These are phyloP conservation scores for Chalciporus chontae DNA, from an alignment of 768 basidiomycete species.

Conservation along the genomic window DNA sequence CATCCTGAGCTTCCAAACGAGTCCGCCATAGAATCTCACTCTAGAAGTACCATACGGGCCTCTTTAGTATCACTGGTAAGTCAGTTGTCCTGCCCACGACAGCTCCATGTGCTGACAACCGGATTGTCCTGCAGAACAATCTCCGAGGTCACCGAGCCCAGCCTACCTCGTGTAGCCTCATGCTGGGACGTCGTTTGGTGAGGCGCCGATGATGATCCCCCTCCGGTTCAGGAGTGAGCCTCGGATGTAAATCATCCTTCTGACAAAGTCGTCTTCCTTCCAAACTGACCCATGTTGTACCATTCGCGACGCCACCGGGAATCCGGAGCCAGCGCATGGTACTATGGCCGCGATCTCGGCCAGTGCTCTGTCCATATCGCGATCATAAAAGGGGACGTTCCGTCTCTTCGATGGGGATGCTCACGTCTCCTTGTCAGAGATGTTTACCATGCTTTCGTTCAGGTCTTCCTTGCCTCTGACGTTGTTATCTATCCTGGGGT, in stretches of 20 bases:
- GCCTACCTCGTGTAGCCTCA: conserved; percentile 8
- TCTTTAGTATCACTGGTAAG: conserved; percentile 11
- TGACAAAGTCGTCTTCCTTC: conserved; percentile 1
- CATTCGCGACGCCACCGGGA: conserved; percentile 15
- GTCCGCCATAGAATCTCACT: conserved; percentile 7
- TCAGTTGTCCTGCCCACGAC: conserved; percentile 7
- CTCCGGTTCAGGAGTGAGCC: conserved; percentile 5
- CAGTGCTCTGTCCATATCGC: not conserved
- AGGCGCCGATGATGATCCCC: conserved; percentile 2
- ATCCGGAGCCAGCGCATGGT: conserved; percentile 12
- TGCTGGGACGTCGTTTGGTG: conserved; percentile 11
- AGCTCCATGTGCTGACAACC: conserved; percentile 4
- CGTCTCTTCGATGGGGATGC: not conserved
- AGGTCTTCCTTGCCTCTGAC: conserved; percentile 5
- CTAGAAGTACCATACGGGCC: not conserved
- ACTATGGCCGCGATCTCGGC: conserved; percentile 5
- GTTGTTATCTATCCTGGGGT: conserved; percentile 8
- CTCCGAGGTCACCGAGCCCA: conserved; percentile 7
- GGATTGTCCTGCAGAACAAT: conserved; percentile 2
- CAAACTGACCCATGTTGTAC: conserved; percentile 12
- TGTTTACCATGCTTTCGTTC: not conserved
- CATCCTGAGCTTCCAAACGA: conserved; percentile 7
- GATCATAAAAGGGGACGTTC: conserved; percentile 15
- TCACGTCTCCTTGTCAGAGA: not conserved
- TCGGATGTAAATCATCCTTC: not conserved